These are phyloP conservation scores for Tylopilus balloui DNA, from an alignment of 768 basidiomycete species.

Conservation along the genomic window DNA sequence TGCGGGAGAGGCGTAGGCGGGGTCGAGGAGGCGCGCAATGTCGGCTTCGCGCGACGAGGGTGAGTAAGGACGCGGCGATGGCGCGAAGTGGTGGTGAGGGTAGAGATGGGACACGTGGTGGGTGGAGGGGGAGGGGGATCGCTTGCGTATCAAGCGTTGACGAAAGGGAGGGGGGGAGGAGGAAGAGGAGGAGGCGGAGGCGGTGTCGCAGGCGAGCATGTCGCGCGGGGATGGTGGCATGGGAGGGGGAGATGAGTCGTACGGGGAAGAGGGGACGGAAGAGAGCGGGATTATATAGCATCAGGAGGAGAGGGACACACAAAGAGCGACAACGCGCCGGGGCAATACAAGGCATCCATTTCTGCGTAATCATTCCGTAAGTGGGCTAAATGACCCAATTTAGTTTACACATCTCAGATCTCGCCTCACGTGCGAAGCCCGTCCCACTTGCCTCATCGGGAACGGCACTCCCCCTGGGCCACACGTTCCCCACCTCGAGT, in stretches of 20 bases:
- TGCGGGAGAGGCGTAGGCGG: conserved; percentile 45
- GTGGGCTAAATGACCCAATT: conserved; percentile 12
- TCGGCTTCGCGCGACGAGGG: conserved; percentile 43
- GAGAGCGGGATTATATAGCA: conserved; percentile 30
- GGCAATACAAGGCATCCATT: conserved; percentile 21
- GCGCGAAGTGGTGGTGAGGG: background rate
- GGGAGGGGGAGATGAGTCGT: background rate
- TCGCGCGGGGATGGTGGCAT: background rate
- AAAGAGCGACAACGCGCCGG: conserved; percentile 27
- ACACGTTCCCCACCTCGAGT: conserved; percentile 33
- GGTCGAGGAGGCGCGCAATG: conserved; percentile 62
- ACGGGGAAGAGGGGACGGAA: conserved; percentile 12
- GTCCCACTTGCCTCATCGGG: conserved; percentile 15
- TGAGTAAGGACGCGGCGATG: conserved; percentile 28
- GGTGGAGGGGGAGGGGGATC: conserved; percentile 29
- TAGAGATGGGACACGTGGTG: conserved; percentile 13
- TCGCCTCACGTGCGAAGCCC: conserved; percentile 23
- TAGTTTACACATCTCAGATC: conserved; percentile 30
- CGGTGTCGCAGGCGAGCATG: conserved; percentile 18
- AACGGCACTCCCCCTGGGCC: conserved; percentile 4
- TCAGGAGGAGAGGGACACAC: conserved; percentile 24
- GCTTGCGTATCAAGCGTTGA: conserved; percentile 23
- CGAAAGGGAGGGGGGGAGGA: conserved; percentile 16
- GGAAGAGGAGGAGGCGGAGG: conserved; percentile 19
- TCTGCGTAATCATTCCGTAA: conserved; percentile 32